A percentile compares a stretch with the other conserved stretches of the same genome.
Evolutionary conservation across 352 stramenopile species (phyloP).

Genomic region (Bremia lactucae): DNA sequence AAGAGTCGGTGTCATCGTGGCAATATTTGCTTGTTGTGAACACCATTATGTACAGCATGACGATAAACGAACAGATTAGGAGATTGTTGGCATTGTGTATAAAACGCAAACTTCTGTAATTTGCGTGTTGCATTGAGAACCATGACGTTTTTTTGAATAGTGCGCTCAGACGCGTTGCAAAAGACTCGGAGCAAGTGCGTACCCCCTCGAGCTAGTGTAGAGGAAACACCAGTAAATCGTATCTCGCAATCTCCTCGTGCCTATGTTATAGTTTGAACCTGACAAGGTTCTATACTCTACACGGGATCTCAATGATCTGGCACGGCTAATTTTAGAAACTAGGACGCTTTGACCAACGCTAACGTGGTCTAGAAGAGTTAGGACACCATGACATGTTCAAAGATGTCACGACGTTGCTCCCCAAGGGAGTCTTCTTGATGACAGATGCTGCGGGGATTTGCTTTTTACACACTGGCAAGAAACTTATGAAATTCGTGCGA

Average conservation of each 20-base stretch:
- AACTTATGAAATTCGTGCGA: constrained; percentile 51
- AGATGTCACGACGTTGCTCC: constrained; percentile 46
- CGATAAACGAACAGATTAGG: no score
- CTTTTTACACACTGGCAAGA: constrained; percentile 49
- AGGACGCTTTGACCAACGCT: constrained; percentile 71
- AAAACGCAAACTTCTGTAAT: no score
- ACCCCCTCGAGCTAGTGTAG: neutral
- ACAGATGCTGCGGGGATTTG: constrained; percentile 66
- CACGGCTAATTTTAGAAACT: constrained; percentile 80
- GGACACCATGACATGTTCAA: constrained; percentile 63
- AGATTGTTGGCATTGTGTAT: no score
- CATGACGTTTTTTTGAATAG: no score
- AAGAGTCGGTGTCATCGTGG: no score
- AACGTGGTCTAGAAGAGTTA: constrained; percentile 65
- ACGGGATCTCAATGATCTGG: constrained; percentile 64
- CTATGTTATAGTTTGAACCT: constrained; percentile 32
- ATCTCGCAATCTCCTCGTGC: neutral
- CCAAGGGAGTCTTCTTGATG: constrained; percentile 62
- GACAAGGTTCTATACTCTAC: constrained; percentile 33
- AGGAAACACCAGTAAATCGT: neutral
- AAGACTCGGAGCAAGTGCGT: constrained; percentile 42
- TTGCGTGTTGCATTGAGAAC: no score
- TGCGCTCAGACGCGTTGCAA: constrained; percentile 22
- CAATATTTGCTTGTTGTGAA: no score
- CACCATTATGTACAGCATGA: no score